These are phyloP conservation scores for Alternaria conjuncta DNA, from an alignment of 2,329 filamentous ascomycete genomes.

Conservation along the genomic window DNA sequence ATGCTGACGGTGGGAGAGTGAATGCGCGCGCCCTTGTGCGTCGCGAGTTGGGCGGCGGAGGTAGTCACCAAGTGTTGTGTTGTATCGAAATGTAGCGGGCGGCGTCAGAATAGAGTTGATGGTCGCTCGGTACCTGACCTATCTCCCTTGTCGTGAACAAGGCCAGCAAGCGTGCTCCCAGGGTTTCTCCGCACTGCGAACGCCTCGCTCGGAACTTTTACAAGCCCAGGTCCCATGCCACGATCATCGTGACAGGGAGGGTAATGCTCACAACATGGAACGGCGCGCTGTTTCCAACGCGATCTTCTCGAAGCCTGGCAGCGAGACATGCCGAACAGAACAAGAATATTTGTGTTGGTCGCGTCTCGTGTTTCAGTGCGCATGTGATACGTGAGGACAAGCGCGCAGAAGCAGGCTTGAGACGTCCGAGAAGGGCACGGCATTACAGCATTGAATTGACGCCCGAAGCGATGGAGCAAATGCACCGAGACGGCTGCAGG, in stretches of 20 bases:
- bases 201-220: conserved; percentile 48
- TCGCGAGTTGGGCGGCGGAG: neutral
- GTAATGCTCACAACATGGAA: conserved; percentile 26
- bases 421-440: conserved; percentile 26
- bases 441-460: conserved; percentile 11
- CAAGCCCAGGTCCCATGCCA: conserved; percentile 48
- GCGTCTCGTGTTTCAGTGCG: conserved; percentile 38
- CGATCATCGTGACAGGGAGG: conserved; percentile 45
- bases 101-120: conserved; percentile 48
- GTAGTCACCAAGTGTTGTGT: conserved; percentile 3
- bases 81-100: conserved; percentile 4
- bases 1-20: neutral
- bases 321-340: conserved; percentile 4
- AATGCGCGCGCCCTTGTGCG: conserved; percentile 1
- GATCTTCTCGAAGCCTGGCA: conserved; percentile 38
- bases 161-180: conserved; percentile 42
- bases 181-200: conserved; percentile 49
- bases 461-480: conserved; percentile 22
- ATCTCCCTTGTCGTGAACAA: conserved; percentile 45
- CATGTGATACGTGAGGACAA: conserved; percentile 18
- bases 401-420: conserved; percentile 24
- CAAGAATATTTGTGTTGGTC: conserved; percentile 15
- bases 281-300: conserved; percentile 30
- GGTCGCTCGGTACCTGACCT: conserved; percentile 44
- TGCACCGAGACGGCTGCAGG: conserved; percentile 26